Conservation (phyloP, 2,329 filamentous ascomycete species). For the Talaromyces pinophilus region DNA sequence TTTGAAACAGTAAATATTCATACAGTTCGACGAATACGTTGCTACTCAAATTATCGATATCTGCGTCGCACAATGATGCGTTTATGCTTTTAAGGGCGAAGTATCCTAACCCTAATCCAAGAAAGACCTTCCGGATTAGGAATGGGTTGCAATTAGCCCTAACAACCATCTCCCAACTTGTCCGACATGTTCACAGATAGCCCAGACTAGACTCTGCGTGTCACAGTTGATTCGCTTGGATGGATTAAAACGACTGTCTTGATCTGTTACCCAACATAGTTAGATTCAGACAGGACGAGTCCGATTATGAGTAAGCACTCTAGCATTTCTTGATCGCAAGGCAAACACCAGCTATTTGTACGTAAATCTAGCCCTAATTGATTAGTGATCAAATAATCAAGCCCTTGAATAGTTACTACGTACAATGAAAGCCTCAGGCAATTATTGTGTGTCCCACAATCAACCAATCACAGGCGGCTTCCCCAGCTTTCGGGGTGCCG, state of each 20-base stretch:
- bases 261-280: background rate
- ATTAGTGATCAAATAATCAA: background rate
- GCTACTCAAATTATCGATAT: background rate
- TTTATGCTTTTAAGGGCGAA: background rate
- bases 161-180: background rate
- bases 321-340: background rate
- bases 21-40: background rate
- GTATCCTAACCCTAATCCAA: background rate
- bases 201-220: too few relatives aligned
- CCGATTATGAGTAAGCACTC: background rate
- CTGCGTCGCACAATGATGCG: background rate
- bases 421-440: background rate
- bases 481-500: constrained; percentile 7
- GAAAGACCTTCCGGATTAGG: background rate
- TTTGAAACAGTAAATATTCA: background rate
- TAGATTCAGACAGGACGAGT: background rate
- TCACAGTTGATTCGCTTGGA: background rate
- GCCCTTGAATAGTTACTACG: too few relatives aligned
- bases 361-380: background rate
- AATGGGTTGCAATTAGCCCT: background rate
- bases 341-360: background rate
- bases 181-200: background rate
- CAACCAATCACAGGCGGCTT: constrained; percentile 5
- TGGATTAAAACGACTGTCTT: background rate
- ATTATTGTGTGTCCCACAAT: background rate